phyloP scores from a whole-genome alignment of 208 protist genomes.

The Leptomonas pyrrhocoris region DNA sequence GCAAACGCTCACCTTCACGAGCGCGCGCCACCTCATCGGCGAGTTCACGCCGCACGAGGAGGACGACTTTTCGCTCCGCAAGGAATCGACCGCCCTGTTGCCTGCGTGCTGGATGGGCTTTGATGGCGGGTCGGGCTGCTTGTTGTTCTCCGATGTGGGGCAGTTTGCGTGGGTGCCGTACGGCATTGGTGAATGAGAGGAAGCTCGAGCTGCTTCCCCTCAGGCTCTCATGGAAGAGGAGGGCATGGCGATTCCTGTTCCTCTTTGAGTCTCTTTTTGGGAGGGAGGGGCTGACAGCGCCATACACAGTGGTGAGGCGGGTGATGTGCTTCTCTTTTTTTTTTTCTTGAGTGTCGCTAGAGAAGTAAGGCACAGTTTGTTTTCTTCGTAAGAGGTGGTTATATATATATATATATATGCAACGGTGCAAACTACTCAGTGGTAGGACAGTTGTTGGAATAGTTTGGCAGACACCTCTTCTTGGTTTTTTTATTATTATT shows the following conservation, averaged over 20 bases:
- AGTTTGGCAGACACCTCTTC: not conserved
- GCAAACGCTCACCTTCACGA: slow-evolving; percentile 40
- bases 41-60: slow-evolving; percentile 34
- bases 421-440: no score
- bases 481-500: not conserved
- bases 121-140: slow-evolving; percentile 29
- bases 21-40: slow-evolving; percentile 33
- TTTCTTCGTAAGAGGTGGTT: no score
- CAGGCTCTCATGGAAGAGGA: not conserved
- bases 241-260: not conserved
- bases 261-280: no score
- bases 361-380: no score
- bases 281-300: no score
- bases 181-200: slow-evolving; percentile 23
- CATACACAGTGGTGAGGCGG: not conserved
- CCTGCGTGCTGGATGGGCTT: slow-evolving; percentile 74
- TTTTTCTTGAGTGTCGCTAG: no score
- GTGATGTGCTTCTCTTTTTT: slow-evolving; percentile 1
- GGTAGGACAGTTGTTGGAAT: no score
- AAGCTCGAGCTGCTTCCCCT: no score
- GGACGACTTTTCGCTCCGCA: not conserved
- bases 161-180: slow-evolving; percentile 60
- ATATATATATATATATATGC: slow-evolving; percentile 30
- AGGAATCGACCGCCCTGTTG: slow-evolving; percentile 2
- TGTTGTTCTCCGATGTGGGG: slow-evolving; percentile 54